Percentiles rank a stretch among this genome's conserved stretches.
Conservation (phyloP, 1,139 yeast species). For the Taphrina communis region DNA sequence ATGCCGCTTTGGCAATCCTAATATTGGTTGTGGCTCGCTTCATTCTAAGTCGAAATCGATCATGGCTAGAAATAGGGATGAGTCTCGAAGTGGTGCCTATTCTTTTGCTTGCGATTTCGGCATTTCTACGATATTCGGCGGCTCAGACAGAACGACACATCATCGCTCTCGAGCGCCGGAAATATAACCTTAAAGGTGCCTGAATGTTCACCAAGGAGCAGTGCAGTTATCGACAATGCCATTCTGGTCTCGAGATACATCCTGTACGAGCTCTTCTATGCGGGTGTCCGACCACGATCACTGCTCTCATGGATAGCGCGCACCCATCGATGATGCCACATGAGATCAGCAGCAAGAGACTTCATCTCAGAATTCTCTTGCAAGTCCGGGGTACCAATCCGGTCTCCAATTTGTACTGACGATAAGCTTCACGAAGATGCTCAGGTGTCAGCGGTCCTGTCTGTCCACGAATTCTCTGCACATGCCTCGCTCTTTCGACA, state of each 20-base stretch:
- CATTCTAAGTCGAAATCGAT: not conserved
- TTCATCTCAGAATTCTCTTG: constrained; percentile 17
- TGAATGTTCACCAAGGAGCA: not conserved
- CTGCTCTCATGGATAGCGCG: too few relatives aligned
- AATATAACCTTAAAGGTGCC: constrained; percentile 22
- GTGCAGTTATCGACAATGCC: too few relatives aligned
- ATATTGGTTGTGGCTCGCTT: not conserved
- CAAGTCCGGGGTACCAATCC: constrained; percentile 21
- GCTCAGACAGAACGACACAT: not conserved
- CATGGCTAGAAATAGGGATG: not conserved
- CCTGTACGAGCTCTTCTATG: too few relatives aligned
- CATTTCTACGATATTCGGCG: not conserved
- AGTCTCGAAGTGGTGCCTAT: constrained; percentile 18
- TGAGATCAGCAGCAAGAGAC: not conserved
- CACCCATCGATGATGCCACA: not conserved
- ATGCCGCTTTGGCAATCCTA: constrained; percentile 4
- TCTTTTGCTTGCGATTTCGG: not conserved
- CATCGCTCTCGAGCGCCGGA: constrained; percentile 1
- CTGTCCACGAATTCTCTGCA: constrained; percentile 47
- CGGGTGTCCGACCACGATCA: too few relatives aligned
- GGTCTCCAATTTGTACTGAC: constrained; percentile 49
- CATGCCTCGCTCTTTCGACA: constrained; percentile 58
- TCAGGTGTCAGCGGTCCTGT: constrained; percentile 76
- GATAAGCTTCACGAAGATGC: constrained; percentile 88
- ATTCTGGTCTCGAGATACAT: too few relatives aligned